phyloP scores from a whole-genome alignment of 306 rosid species.

The Pyrus bretschneideri region DNA sequence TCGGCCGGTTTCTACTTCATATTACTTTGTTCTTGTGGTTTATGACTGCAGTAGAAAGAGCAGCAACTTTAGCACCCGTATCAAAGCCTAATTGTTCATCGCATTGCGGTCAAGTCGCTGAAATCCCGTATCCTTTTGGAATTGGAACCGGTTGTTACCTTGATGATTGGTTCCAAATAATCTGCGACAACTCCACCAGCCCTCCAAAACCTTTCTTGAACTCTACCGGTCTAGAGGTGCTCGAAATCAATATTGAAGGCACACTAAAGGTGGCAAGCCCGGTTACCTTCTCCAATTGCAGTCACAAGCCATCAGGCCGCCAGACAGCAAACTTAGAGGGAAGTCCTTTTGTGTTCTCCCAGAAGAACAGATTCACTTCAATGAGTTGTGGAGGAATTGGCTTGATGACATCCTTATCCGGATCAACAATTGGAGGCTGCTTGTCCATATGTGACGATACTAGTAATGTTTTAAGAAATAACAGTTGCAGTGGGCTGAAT shows the following conservation, averaged over 20 bases:
- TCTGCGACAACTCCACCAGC: not conserved
- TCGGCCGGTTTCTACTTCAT: not conserved
- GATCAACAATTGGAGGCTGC: not conserved
- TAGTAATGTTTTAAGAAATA: too few relatives aligned
- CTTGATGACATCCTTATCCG: not conserved
- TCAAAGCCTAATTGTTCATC: not conserved
- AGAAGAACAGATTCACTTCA: not conserved
- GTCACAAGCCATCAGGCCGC: not conserved
- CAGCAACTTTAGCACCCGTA: not conserved
- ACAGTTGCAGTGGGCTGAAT: not conserved
- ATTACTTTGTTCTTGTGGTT: not conserved
- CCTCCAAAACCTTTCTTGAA: not conserved
- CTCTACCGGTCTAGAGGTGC: not conserved
- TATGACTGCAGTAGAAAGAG: not conserved
- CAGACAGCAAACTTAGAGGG: too few relatives aligned
- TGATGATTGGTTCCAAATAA: not conserved
- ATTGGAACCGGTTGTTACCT: not conserved
- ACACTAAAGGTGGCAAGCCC: not conserved
- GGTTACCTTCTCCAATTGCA: not conserved
- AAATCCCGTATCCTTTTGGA: slow-evolving; percentile 16
- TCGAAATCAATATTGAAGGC: not conserved
- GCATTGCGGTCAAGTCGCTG: not conserved
- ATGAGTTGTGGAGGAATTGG: not conserved
- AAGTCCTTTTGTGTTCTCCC: too few relatives aligned
- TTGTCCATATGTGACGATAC: not conserved